Conservation (phyloP, 139 green algal species). For the Tetraselmis striata region DNA sequence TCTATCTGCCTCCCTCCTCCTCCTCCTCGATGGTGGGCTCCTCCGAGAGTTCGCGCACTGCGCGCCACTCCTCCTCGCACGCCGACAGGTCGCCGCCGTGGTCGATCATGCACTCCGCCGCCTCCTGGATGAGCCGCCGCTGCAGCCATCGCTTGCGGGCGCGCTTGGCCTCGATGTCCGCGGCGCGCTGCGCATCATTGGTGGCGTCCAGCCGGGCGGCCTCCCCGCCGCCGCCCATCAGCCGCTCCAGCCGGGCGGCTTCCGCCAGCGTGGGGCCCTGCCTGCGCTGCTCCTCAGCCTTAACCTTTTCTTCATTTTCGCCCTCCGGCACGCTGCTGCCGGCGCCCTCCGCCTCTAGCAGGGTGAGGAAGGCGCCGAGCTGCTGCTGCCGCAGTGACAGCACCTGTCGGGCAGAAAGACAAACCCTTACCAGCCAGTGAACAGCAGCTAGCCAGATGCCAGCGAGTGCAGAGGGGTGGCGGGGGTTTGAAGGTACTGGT, state of each 20-base stretch:
- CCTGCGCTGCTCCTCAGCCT: neutral
- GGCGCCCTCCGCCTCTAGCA: neutral
- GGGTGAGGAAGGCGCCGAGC: neutral
- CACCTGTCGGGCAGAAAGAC: neutral
- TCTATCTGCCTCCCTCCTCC: too few relatives aligned
- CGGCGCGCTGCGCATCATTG: neutral
- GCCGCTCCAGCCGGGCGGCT: neutral
- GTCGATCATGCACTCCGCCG: neutral
- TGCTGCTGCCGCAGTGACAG: neutral
- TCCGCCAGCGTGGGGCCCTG: neutral
- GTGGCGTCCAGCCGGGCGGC: neutral
- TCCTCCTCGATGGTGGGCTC: neutral
- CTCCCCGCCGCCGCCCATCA: neutral
- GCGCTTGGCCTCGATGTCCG: neutral
- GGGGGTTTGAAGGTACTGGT: too few relatives aligned
- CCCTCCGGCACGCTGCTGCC: neutral
- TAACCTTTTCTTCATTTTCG: too few relatives aligned
- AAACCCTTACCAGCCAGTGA: too few relatives aligned
- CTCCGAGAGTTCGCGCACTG: neutral
- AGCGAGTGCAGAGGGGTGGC: too few relatives aligned
- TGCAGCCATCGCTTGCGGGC: neutral
- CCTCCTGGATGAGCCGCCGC: neutral
- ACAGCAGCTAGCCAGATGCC: too few relatives aligned
- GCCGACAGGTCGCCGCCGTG: neutral
- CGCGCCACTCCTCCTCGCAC: neutral